Evolutionary conservation across 2,329 filamentous ascomycete species (phyloP).

Genomic region (Sclerotinia nivalis): DNA sequence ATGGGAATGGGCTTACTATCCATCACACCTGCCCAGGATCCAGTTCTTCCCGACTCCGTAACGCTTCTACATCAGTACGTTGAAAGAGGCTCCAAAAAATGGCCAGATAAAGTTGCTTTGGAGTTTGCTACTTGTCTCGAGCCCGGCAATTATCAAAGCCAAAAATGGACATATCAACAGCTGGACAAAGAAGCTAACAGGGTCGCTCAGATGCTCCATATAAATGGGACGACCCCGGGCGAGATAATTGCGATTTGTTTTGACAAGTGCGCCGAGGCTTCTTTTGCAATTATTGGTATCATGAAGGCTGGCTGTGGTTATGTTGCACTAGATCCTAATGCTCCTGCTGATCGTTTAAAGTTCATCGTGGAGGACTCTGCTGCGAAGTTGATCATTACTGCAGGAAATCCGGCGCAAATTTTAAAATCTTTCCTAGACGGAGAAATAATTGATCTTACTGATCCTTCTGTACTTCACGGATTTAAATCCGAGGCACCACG

Average conservation of each 20-base stretch:
- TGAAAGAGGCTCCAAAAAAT: slow-evolving; percentile 57
- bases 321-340: slow-evolving; percentile 45
- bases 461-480: slow-evolving; percentile 30
- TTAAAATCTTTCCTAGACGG: slow-evolving; percentile 39
- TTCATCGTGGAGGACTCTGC: slow-evolving; percentile 59
- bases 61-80: slow-evolving; percentile 76
- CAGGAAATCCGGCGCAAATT: slow-evolving; percentile 46
- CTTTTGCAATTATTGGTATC: slow-evolving; percentile 43
- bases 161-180: slow-evolving; percentile 72
- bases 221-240: slow-evolving; percentile 53
- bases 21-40: slow-evolving; percentile 61
- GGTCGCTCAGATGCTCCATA: slow-evolving; percentile 65
- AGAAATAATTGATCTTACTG: slow-evolving; percentile 34
- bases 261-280: slow-evolving; percentile 44
- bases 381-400: slow-evolving; percentile 63
- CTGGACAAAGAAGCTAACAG: slow-evolving; percentile 71
- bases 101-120: slow-evolving; percentile 66
- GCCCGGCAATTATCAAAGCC: slow-evolving; percentile 47
- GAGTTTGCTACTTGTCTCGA: slow-evolving; percentile 69
- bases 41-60: slow-evolving; percentile 56
- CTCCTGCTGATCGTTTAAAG: slow-evolving; percentile 41
- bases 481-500: slow-evolving; percentile 34
- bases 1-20: slow-evolving; percentile 56
- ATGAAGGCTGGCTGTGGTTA: slow-evolving; percentile 44
- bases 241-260: slow-evolving; percentile 46